Percentiles rank a stretch among this genome's conserved stretches.
These are phyloP conservation scores for Ophiostoma tasmaniense DNA, from an alignment of 2,329 filamentous ascomycete genomes.

Conservation along the genomic window DNA sequence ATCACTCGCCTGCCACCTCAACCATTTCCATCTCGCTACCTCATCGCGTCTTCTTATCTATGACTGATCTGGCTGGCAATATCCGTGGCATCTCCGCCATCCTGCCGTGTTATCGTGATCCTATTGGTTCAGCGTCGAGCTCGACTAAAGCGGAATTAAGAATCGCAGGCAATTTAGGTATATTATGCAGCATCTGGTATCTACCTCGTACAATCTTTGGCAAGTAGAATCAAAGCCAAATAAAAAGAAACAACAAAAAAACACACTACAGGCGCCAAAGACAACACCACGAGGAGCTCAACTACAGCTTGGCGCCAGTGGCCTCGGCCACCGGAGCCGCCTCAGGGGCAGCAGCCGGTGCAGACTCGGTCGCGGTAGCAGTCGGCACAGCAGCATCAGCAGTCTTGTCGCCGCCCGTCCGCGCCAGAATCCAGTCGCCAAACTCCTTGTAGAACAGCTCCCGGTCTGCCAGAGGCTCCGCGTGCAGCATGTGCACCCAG, in stretches of 20 bases:
- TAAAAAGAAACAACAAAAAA: not conserved
- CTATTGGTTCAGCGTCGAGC: not conserved
- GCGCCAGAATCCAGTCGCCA: slow-evolving; percentile 55
- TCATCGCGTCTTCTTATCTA: not conserved
- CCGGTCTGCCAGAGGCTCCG: slow-evolving; percentile 41
- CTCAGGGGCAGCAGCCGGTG: not conserved
- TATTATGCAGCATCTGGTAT: not conserved
- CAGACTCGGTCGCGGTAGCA: not conserved
- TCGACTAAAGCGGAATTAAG: not conserved
- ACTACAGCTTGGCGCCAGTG: slow-evolving; percentile 11
- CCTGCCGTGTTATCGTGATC: not conserved
- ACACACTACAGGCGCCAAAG: not conserved
- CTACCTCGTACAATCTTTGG: not conserved
- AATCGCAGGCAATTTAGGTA: not conserved
- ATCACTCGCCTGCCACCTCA: not conserved
- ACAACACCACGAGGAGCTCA: not conserved
- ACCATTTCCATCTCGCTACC: not conserved
- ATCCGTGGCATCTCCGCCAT: not conserved
- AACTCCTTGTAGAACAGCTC: slow-evolving; percentile 52
- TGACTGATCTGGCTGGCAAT: not conserved
- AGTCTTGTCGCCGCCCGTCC: slow-evolving; percentile 22
- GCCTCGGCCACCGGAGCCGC: not conserved
- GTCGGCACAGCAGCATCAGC: not conserved
- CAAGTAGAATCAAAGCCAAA: not conserved
- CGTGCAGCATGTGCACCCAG: slow-evolving; percentile 67